Evolutionary conservation across 371 early-diverging fungal genomes (phyloP).

Genomic region (Mortierella sp.): DNA sequence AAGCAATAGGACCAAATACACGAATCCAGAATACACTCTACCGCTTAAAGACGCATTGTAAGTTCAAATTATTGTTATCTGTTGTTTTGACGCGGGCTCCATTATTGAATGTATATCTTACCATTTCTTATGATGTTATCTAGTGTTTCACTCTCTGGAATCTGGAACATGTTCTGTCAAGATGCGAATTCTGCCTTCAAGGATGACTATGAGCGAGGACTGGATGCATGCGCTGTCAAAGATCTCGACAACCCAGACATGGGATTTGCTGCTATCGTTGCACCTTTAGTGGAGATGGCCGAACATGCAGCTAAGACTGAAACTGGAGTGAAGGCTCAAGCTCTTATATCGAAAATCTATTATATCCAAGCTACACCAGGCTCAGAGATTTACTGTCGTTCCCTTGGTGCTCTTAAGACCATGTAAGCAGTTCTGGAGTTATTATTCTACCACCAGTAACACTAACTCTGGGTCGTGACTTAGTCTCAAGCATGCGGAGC

Average conservation of each 20-base stretch:
- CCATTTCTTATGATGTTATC: background rate
- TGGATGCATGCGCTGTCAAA: slow-evolving; percentile 17
- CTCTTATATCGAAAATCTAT: background rate
- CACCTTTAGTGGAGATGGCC: background rate
- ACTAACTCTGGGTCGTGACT: background rate
- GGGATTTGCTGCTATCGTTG: slow-evolving; percentile 20
- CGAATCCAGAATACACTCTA: slow-evolving; percentile 13
- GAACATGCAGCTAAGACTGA: background rate
- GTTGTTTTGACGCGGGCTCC: background rate
- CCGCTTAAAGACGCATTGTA: slow-evolving; percentile 4
- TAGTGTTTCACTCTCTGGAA: slow-evolving; percentile 13
- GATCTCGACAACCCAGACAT: slow-evolving; percentile 4
- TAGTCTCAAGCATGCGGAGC: slow-evolving; percentile 21
- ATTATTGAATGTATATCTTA: background rate
- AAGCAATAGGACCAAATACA: slow-evolving; percentile 3
- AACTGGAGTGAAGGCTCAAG: background rate
- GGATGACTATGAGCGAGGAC: slow-evolving; percentile 17
- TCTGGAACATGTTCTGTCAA: slow-evolving; percentile 19
- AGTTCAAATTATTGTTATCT: background rate
- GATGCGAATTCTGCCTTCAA: slow-evolving; percentile 16
- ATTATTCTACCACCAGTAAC: background rate
- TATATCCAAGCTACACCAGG: background rate
- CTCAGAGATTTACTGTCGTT: background rate
- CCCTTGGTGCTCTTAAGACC: background rate
- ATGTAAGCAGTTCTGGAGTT: too few relatives aligned